These are phyloP conservation scores for Penicillium polonicum DNA, from an alignment of 2,329 filamentous ascomycete genomes.

Conservation along the genomic window DNA sequence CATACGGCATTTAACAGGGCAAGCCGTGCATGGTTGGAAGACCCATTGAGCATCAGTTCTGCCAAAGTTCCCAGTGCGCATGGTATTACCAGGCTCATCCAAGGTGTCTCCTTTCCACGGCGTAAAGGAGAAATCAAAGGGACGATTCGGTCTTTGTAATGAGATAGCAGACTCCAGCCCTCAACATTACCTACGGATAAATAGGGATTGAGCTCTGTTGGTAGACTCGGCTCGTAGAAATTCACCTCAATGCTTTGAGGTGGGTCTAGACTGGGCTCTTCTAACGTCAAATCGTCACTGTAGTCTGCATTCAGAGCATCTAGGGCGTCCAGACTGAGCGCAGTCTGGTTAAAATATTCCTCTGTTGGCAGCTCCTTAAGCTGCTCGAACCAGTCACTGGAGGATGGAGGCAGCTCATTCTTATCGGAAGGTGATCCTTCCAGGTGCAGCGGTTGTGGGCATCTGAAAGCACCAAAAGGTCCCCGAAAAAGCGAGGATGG, in stretches of 20 bases:
- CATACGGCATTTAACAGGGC: slow-evolving; percentile 14
- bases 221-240: background rate
- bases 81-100: slow-evolving; percentile 14
- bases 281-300: background rate
- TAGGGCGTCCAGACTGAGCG: background rate
- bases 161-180: slow-evolving; percentile 17
- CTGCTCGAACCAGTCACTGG: background rate
- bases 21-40: slow-evolving; percentile 5
- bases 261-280: too few relatives aligned
- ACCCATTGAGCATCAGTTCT: slow-evolving; percentile 9
- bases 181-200: slow-evolving; percentile 1
- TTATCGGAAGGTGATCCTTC: background rate
- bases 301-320: background rate
- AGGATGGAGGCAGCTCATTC: background rate
- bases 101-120: slow-evolving; percentile 11
- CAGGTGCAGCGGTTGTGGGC: background rate
- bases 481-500: slow-evolving; percentile 11
- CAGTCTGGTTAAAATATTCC: background rate
- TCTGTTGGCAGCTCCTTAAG: background rate
- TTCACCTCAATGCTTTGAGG: background rate
- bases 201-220: background rate
- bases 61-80: slow-evolving; percentile 14
- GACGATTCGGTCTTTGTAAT: slow-evolving; percentile 18
- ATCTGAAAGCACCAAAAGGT: slow-evolving; percentile 17
- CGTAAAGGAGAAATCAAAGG: slow-evolving; percentile 13